These are phyloP conservation scores for Aureoboletus auriporus DNA, from an alignment of 768 basidiomycete genomes.

Conservation along the genomic window DNA sequence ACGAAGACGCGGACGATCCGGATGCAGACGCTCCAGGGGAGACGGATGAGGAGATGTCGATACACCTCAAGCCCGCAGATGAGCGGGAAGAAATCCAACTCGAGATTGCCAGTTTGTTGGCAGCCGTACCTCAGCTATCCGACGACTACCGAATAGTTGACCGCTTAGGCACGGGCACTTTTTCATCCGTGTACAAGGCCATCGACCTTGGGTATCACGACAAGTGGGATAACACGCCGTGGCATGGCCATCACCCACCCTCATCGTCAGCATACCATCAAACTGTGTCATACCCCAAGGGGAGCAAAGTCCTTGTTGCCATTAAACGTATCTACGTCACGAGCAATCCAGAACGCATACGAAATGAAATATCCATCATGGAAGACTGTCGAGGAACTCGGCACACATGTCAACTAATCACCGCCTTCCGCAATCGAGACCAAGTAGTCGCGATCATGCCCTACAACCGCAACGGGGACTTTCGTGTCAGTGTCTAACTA, in stretches of 20 bases:
- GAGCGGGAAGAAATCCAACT: conserved; percentile 71
- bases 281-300: conserved; percentile 37
- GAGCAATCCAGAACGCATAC: conserved; percentile 86
- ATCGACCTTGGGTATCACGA: conserved; percentile 72
- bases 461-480: conserved; percentile 89
- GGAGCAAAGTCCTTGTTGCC: conserved; percentile 74
- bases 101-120: conserved; percentile 73
- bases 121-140: conserved; percentile 60
- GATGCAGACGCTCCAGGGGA: conserved; percentile 31
- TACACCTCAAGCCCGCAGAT: conserved; percentile 52
- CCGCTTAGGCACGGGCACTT: conserved; percentile 94
- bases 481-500: conserved; percentile 61
- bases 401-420: conserved; percentile 90
- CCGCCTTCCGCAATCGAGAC: conserved; percentile 86
- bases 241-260: conserved; percentile 64
- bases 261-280: conserved; percentile 67
- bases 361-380: conserved; percentile 90
- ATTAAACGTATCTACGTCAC: conserved; percentile 97
- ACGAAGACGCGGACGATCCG: conserved; percentile 33
- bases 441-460: conserved; percentile 95
- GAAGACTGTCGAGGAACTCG: conserved; percentile 80
- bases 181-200: conserved; percentile 99
- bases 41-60: conserved; percentile 60
- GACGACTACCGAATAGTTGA: conserved; percentile 78
- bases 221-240: conserved; percentile 72